Conservation (phyloP, 192 early-diverging fungal species). For the Helicostylum pulchrum region DNA sequence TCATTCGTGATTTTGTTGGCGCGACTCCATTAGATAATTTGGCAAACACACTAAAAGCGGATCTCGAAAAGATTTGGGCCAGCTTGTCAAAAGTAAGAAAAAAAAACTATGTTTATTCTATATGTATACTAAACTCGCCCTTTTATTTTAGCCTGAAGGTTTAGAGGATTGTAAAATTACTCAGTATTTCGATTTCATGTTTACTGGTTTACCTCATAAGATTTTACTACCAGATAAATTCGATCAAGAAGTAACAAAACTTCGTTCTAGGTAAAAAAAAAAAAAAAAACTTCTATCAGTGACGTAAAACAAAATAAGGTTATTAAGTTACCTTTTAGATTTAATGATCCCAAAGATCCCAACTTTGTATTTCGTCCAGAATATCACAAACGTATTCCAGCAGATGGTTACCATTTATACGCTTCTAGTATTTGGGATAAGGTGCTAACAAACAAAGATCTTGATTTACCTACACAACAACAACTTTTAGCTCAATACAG, state of each 20-base stretch:
- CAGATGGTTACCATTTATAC: constrained; percentile 93
- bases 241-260: constrained; percentile 58
- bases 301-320: background rate
- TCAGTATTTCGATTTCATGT: constrained; percentile 93
- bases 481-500: constrained; percentile 96
- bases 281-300: no score
- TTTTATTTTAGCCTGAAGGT: constrained; percentile 65
- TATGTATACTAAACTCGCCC: background rate
- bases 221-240: constrained; percentile 81
- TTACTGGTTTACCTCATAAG: constrained; percentile 90
- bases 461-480: constrained; percentile 98
- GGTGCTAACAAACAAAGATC: constrained; percentile 90
- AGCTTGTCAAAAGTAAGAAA: constrained; percentile 69
- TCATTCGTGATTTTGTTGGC: constrained; percentile 93
- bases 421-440: constrained; percentile 94
- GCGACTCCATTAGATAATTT: constrained; percentile 82
- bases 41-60: constrained; percentile 68
- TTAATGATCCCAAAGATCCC: constrained; percentile 60
- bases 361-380: constrained; percentile 82
- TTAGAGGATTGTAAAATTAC: constrained; percentile 69
- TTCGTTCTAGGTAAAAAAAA: constrained; percentile 59
- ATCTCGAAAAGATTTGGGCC: constrained; percentile 93
- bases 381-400: constrained; percentile 91
- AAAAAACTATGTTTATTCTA: background rate
- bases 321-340: constrained; percentile 39